A percentile compares a stretch with the other conserved stretches of the same genome.
phyloP scores from a whole-genome alignment of 1,139 yeast genomes.

The Pichia sp. region DNA sequence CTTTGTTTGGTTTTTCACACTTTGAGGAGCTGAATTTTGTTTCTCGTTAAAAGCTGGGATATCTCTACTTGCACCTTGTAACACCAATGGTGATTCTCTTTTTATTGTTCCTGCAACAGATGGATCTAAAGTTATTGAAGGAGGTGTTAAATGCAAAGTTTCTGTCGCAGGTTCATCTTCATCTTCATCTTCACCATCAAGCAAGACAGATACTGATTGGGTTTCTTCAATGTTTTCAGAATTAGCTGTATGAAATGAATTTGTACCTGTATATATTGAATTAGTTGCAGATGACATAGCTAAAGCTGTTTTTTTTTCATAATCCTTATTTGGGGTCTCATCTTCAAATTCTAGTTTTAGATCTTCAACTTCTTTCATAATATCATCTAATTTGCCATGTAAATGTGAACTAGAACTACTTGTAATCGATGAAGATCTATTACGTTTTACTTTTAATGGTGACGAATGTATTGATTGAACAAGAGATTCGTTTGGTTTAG shows the following conservation, averaged over 20 bases:
- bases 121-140: constrained; percentile 1
- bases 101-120: not conserved
- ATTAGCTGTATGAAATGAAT: constrained; percentile 29
- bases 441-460: constrained; percentile 5
- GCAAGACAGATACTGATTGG: constrained; percentile 12
- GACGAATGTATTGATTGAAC: constrained; percentile 2
- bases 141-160: not conserved
- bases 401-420: constrained; percentile 10
- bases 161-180: constrained; percentile 5
- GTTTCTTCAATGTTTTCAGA: constrained; percentile 6
- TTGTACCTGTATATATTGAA: constrained; percentile 16
- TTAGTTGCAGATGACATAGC: constrained; percentile 4
- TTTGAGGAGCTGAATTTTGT: not conserved
- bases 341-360: constrained; percentile 21
- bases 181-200: constrained; percentile 13
- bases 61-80: constrained; percentile 1
- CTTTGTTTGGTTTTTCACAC: not conserved
- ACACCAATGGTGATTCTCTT: not conserved
- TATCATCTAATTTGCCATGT: constrained; percentile 25
- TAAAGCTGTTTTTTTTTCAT: not conserved
- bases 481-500: constrained; percentile 4
- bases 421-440: constrained; percentile 4
- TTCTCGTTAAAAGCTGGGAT: too few relatives aligned
- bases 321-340: too few relatives aligned
- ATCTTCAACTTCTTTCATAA: constrained; percentile 29